Conservation (phyloP, 83 land plant genomes). For the Picea mariana region DNA sequence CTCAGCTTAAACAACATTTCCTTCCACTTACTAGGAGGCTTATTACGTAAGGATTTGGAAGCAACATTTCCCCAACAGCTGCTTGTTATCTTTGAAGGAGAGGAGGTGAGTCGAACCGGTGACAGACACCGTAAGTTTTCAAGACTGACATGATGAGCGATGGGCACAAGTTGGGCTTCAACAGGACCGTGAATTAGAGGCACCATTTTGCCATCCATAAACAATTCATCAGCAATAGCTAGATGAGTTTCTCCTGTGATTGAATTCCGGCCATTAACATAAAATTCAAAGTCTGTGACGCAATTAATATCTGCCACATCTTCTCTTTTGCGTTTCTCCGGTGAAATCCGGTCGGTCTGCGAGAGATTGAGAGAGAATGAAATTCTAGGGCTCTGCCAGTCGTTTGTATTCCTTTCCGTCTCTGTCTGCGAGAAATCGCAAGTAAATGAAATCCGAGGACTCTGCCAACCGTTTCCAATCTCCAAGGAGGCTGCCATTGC, state of each 20-base stretch:
- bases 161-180: neutral
- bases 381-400: constrained; percentile 3
- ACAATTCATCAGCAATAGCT: constrained; percentile 1
- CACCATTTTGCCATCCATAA: constrained; percentile 2
- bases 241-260: no score
- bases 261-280: neutral
- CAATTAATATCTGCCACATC: neutral
- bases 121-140: neutral
- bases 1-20: neutral
- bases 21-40: neutral
- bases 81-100: neutral
- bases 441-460: neutral
- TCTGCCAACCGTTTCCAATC: neutral
- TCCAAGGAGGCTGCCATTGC: no score
- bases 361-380: neutral
- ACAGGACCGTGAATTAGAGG: neutral
- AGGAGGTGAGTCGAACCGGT: constrained; percentile 4
- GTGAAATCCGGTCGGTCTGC: neutral
- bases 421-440: neutral
- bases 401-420: neutral
- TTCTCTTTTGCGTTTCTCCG: neutral
- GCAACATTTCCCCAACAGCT: neutral
- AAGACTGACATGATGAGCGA: constrained; percentile 3
- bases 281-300: constrained; percentile 2
- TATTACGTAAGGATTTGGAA: neutral